Evolutionary conservation across 1,139 yeast species (phyloP), one percentile per base, ranked within the genome.

Genomic region (Hanseniaspora uvarum): DNA sequence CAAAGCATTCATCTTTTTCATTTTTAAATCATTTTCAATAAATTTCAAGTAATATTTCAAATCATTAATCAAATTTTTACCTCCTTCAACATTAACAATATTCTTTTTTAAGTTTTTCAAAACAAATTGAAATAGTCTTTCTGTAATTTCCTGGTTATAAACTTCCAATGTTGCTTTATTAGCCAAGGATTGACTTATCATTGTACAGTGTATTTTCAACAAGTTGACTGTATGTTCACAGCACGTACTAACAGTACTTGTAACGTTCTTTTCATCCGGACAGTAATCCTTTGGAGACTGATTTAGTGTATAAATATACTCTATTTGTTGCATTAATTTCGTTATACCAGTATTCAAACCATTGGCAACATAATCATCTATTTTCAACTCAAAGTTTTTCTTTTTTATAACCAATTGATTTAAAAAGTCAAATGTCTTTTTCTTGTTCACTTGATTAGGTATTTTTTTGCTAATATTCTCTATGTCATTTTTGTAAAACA

Each of bases 71-170:
- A 92, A 74, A 52, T 79, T 80, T 31, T 89, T 77, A 0, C 96
- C 95, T 1, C 98, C 98, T 10, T 76, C 76, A 2, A 81, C 82
- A 2, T 94, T 85, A 3, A 92, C 78, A 1, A 81, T 76, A 58
- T 80, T 77, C 46, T 83, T 76, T 59, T 81, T 80, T 52, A 92
- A 72, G 56, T 83, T 78, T 64, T 86, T 87, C 39, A 87, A 86
- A 41, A 92, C 72, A 1, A 82, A 73, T 45, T 79, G 82, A 63
- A 87, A 88, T 59, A 92, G 83, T 49, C 98, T 68, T 63, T 87
- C 87, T 0, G 95, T 96, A 39, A 92, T 81, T 64, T 92, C 98
- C 64, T 88, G 95, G 61, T 89, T 94, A 64, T 88, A 92, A 0
- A 92, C 94, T 62, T 89, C 97, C 28, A 89, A 78, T 8, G 94